Percentiles rank a stretch among this genome's conserved stretches.
These are phyloP conservation scores for Phytophthora meadii DNA, from an alignment of 352 stramenopile genomes.

Conservation along the genomic window DNA sequence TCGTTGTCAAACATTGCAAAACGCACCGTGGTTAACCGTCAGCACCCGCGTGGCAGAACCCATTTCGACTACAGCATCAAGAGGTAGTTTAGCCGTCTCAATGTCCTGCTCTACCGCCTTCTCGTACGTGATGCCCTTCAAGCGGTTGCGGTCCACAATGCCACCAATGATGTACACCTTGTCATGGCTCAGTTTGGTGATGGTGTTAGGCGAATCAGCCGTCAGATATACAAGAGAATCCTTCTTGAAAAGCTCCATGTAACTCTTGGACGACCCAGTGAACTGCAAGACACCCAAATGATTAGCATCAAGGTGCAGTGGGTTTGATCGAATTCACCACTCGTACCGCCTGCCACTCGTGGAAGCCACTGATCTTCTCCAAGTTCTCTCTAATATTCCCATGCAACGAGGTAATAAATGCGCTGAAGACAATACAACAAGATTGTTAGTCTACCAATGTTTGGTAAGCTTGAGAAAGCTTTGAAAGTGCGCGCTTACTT, in stretches of 20 bases:
- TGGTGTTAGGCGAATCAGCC: constrained; percentile 93
- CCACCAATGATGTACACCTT: constrained; percentile 97
- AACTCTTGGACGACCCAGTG: constrained; percentile 57
- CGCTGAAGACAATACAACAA: constrained; percentile 30
- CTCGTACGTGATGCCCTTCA: constrained; percentile 93
- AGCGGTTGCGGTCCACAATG: constrained; percentile 97
- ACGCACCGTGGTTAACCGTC: constrained; percentile 89
- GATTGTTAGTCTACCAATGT: background rate
- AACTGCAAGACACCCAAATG: constrained; percentile 45
- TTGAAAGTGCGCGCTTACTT: constrained; percentile 35
- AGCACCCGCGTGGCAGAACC: constrained; percentile 75
- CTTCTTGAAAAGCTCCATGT: constrained; percentile 82
- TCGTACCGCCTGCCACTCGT: constrained; percentile 72
- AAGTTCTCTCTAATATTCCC: constrained; percentile 85
- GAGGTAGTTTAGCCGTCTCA: constrained; percentile 91
- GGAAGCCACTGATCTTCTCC: constrained; percentile 92
- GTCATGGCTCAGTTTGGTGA: constrained; percentile 86
- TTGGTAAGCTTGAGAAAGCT: background rate
- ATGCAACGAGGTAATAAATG: constrained; percentile 72
- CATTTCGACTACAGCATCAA: constrained; percentile 88
- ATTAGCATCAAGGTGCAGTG: background rate
- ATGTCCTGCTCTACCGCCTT: constrained; percentile 92
- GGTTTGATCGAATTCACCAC: background rate
- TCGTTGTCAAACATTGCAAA: background rate
- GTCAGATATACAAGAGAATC: constrained; percentile 95